Evolutionary conservation across 2,329 filamentous ascomycete genomes (phyloP).

Genomic region (Pseudocercospora cruenta): DNA sequence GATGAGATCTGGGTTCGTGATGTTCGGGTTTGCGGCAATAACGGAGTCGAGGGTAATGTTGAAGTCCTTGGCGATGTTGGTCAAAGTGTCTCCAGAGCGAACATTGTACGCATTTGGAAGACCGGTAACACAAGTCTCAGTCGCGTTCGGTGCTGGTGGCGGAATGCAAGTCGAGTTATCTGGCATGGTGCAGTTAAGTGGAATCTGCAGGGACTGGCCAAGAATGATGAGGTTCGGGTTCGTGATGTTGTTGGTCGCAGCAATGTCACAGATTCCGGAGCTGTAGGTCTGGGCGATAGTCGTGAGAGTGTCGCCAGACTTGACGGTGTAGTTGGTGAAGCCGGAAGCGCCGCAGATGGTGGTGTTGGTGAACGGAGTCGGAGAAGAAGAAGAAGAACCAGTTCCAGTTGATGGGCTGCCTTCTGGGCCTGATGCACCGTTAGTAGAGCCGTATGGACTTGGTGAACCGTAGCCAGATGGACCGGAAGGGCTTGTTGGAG

Average conservation of each 20-base stretch:
- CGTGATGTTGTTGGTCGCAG: conserved; percentile 34
- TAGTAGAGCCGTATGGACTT: not conserved
- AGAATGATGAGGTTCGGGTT: conserved; percentile 41
- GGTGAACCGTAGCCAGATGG: not conserved
- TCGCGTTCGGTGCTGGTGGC: conserved; percentile 11
- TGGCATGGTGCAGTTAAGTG: conserved; percentile 33
- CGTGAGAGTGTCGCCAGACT: conserved; percentile 27
- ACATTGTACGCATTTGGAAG: conserved; percentile 30
- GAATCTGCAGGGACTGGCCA: conserved; percentile 33
- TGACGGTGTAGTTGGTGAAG: conserved; percentile 26
- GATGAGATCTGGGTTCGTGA: conserved; percentile 29
- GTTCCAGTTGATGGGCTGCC: not conserved
- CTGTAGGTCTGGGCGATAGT: conserved; percentile 26
- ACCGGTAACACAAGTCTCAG: conserved; percentile 31
- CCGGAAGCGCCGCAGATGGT: conserved; percentile 26
- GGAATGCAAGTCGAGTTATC: conserved; percentile 33
- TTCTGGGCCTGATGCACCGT: not conserved
- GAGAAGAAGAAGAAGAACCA: not conserved
- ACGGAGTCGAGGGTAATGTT: conserved; percentile 33
- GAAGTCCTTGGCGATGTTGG: conserved; percentile 28
- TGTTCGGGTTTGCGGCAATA: conserved; percentile 30
- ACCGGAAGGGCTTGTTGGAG: not conserved
- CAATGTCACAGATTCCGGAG: conserved; percentile 36
- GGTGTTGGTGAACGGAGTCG: not conserved
- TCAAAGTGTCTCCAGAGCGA: conserved; percentile 29